A percentile compares a stretch with the other conserved stretches of the same genome.
phyloP scores from a whole-genome alignment of 208 protist species.

The Trypanosomatidae sp. region DNA sequence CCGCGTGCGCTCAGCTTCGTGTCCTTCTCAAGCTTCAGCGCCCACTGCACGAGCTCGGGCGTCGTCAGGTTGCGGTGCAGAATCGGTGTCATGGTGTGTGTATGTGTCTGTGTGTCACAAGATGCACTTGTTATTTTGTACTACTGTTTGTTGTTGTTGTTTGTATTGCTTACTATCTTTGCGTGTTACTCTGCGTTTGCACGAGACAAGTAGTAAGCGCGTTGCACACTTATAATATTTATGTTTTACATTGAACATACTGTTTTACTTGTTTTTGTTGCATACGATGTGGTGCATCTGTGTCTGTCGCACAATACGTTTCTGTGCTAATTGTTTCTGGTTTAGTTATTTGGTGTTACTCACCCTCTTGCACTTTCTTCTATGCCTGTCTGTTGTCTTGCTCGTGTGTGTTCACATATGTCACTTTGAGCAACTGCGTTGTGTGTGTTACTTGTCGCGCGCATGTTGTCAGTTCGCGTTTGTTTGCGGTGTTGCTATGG shows the following conservation, averaged over 20 bases:
- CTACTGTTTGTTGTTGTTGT: background rate
- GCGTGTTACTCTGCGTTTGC: background rate
- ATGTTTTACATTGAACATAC: background rate
- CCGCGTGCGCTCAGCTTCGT: constrained; percentile 66
- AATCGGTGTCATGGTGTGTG: constrained; percentile 7
- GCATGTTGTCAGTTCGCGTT: too few species aligned
- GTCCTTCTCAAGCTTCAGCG: constrained; percentile 57
- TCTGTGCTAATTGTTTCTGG: too few species aligned
- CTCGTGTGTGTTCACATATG: too few species aligned
- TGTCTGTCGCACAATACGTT: too few species aligned
- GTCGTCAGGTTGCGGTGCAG: constrained; percentile 32
- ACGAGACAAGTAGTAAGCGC: background rate
- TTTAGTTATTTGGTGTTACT: too few species aligned
- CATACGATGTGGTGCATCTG: background rate
- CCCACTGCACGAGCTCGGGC: constrained; percentile 37
- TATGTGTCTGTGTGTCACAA: background rate
- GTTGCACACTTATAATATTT: background rate
- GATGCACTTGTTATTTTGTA: background rate
- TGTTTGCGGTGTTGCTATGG: too few species aligned
- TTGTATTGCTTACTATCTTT: background rate
- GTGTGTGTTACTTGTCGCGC: too few species aligned
- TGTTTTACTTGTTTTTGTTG: background rate
- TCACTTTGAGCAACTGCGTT: too few species aligned
- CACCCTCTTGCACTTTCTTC: too few species aligned
- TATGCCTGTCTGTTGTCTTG: too few species aligned